Evolutionary conservation across 140 eudicot species (phyloP).

Genomic region (Ambrosia hybrid): DNA sequence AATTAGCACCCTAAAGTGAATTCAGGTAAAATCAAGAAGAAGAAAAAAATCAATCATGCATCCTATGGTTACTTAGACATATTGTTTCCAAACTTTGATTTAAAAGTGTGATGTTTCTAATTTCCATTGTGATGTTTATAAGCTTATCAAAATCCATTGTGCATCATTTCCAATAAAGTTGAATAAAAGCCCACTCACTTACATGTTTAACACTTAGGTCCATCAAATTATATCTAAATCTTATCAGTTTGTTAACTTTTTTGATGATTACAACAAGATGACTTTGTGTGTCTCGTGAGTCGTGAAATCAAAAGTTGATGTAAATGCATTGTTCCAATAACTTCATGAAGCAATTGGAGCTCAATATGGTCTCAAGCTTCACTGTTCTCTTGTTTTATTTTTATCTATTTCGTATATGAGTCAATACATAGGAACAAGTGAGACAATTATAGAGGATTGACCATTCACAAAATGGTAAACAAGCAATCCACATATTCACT

Average conservation of each 20-base stretch:
- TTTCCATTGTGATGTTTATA: background rate
- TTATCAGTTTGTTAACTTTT: background rate
- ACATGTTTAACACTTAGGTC: background rate
- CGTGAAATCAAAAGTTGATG: background rate
- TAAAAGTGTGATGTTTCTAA: constrained; percentile 1
- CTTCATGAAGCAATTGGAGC: background rate
- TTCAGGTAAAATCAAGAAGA: background rate
- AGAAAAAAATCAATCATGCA: background rate
- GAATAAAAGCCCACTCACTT: background rate
- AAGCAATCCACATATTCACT: background rate
- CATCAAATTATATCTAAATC: background rate
- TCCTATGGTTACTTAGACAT: constrained; percentile 1
- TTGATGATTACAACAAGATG: background rate
- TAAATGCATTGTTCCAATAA: background rate
- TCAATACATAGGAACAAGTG: background rate
- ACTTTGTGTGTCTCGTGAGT: constrained; percentile 1
- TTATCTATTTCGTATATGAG: background rate
- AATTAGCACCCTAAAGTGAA: background rate
- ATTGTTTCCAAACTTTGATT: background rate
- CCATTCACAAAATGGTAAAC: background rate
- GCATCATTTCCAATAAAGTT: background rate
- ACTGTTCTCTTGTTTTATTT: background rate
- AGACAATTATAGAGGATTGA: background rate
- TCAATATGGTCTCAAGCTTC: background rate
- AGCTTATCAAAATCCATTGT: background rate